Conservation (phyloP, 2,329 filamentous ascomycete species). For the Fusarium nematophilum region DNA sequence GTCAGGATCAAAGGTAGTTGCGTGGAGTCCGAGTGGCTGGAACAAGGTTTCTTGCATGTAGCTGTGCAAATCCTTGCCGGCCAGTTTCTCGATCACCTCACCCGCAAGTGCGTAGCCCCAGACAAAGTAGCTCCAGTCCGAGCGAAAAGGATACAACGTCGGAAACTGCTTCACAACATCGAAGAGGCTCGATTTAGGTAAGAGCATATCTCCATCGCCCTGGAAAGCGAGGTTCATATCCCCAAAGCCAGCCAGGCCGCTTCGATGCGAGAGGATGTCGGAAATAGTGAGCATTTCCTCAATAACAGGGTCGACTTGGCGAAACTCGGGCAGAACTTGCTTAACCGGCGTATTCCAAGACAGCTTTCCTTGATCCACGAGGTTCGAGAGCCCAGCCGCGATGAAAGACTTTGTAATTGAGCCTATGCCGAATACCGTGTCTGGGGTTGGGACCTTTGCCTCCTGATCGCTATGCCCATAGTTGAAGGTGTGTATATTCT, state of each 20-base stretch:
- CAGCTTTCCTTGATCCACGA: neutral
- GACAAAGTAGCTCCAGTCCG: slow-evolving; percentile 5
- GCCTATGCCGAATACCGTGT: slow-evolving; percentile 7
- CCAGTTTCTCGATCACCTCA: neutral
- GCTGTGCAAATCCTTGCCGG: neutral
- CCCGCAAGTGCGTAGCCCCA: slow-evolving; percentile 8
- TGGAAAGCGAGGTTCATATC: slow-evolving; percentile 1
- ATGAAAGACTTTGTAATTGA: slow-evolving; percentile 14
- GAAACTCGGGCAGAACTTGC: neutral
- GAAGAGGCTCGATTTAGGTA: neutral
- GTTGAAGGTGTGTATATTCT: neutral
- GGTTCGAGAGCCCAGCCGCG: neutral
- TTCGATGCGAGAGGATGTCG: slow-evolving; percentile 10
- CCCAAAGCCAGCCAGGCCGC: neutral
- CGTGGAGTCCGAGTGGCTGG: neutral
- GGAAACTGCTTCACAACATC: neutral
- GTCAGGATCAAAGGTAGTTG: neutral
- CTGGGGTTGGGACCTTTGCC: neutral
- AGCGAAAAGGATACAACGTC: neutral
- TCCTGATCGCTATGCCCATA: neutral
- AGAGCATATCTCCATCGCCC: slow-evolving; percentile 9
- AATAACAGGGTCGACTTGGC: neutral
- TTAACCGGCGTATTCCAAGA: neutral
- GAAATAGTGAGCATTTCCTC: neutral
- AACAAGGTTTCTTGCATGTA: neutral